Percentiles rank a stretch among this genome's conserved stretches.
Evolutionary conservation across 1,284 basidiomycete genomes (phyloP).

Genomic region (Cystobasidiaceae sp.): DNA sequence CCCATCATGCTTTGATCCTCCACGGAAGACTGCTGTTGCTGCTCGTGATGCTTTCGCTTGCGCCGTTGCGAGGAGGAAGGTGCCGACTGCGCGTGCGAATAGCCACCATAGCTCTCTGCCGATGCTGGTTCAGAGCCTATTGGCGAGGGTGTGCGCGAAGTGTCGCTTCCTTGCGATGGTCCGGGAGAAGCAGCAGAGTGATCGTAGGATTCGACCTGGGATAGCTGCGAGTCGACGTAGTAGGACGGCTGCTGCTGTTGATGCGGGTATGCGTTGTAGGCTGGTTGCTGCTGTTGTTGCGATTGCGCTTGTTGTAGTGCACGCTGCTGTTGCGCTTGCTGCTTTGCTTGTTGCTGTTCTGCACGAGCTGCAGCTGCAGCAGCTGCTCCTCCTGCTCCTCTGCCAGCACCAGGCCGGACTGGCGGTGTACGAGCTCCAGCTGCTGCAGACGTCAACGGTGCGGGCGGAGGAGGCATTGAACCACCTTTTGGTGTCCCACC

Average conservation of each 20-base stretch:
- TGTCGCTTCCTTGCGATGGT: constrained; percentile 75
- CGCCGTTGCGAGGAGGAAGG: constrained; percentile 21
- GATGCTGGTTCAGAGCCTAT: constrained; percentile 54
- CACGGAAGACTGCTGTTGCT: constrained; percentile 42
- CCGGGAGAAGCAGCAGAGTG: constrained; percentile 79
- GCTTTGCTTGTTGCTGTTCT: not conserved
- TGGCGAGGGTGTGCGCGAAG: constrained; percentile 83
- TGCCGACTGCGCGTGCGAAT: constrained; percentile 19
- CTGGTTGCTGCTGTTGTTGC: not conserved
- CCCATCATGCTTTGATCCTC: constrained; percentile 40
- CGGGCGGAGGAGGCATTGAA: constrained; percentile 11
- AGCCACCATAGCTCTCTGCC: constrained; percentile 8
- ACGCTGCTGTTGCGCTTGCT: constrained; percentile 16
- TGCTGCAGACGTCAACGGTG: not conserved
- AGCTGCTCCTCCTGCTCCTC: too few relatives aligned
- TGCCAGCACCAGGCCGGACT: too few relatives aligned
- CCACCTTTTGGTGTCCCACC: not conserved
- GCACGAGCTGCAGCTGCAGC: constrained; percentile 19
- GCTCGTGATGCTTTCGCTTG: constrained; percentile 38
- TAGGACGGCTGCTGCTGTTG: constrained; percentile 34
- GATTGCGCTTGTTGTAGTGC: not conserved
- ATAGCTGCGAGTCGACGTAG: constrained; percentile 24
- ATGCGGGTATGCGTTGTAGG: constrained; percentile 6
- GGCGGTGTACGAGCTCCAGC: too few relatives aligned
- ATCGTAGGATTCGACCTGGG: constrained; percentile 47